Evolutionary conservation across 1,139 yeast species (phyloP).

Genomic region (Suhomyces anneliseae): DNA sequence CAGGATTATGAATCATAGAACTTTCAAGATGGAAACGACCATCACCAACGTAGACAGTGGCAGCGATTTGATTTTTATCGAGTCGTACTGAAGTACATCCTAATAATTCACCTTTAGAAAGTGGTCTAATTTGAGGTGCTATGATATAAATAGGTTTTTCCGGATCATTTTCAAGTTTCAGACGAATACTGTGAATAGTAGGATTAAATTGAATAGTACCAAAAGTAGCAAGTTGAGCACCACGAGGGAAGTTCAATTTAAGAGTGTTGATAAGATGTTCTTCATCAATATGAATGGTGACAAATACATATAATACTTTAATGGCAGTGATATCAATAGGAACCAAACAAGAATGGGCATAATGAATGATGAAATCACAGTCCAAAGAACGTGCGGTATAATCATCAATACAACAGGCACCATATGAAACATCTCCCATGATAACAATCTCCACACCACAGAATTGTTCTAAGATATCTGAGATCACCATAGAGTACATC

Average conservation of each 20-base stretch:
- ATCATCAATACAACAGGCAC: constrained; percentile 98
- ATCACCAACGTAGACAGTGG: constrained; percentile 91
- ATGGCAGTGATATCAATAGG: constrained; percentile 91
- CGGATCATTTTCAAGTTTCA: constrained; percentile 50
- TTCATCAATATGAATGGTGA: constrained; percentile 87
- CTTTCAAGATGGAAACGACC: constrained; percentile 95
- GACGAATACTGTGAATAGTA: constrained; percentile 76
- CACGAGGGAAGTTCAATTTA: constrained; percentile 62
- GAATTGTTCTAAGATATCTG: constrained; percentile 91
- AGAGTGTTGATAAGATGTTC: constrained; percentile 77
- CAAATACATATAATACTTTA: constrained; percentile 92
- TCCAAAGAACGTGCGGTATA: constrained; percentile 89
- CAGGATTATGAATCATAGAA: constrained; percentile 96
- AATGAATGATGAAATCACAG: constrained; percentile 93
- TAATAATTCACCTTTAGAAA: constrained; percentile 92
- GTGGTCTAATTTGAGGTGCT: constrained; percentile 90
- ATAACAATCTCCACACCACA: constrained; percentile 85
- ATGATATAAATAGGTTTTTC: constrained; percentile 60
- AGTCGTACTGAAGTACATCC: constrained; percentile 94
- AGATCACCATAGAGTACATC: constrained; percentile 79
- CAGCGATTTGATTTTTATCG: constrained; percentile 60
- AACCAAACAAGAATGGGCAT: constrained; percentile 95
- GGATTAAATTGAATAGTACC: constrained; percentile 98
- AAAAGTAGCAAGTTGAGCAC: constrained; percentile 71
- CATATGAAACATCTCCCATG: constrained; percentile 99